Evolutionary conservation across 2,329 filamentous ascomycete genomes (phyloP).

Genomic region (Sclerotinia glacialis): DNA sequence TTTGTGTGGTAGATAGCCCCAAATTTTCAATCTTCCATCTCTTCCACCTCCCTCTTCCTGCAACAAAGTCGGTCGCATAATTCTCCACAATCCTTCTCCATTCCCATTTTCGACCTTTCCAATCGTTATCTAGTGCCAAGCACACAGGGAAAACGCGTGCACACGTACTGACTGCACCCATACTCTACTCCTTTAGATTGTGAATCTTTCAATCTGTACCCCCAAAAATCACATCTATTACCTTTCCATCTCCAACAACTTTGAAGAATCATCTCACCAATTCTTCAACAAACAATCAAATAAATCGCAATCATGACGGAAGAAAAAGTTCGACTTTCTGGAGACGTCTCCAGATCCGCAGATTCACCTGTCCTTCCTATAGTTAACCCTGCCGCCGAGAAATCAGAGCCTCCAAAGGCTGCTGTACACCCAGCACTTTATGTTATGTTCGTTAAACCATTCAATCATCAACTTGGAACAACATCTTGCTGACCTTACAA

Average conservation of each 20-base stretch:
- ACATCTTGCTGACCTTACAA: constrained; percentile 29
- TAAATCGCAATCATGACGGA: constrained; percentile 55
- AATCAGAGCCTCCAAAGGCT: constrained; percentile 53
- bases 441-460: constrained; percentile 55
- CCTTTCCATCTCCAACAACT: not conserved
- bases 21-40: no score
- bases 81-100: not conserved
- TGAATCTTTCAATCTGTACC: not conserved
- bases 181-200: not conserved
- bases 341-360: constrained; percentile 64
- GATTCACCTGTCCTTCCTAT: constrained; percentile 69
- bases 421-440: constrained; percentile 66
- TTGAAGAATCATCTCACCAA: not conserved
- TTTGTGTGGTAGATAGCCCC: not conserved
- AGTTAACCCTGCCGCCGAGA: constrained; percentile 66
- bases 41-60: not conserved
- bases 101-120: constrained; percentile 9
- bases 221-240: not conserved
- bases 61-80: not conserved
- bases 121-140: constrained; percentile 22
- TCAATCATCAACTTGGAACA: constrained; percentile 2
- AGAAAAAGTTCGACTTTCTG: constrained; percentile 81
- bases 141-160: constrained; percentile 9
- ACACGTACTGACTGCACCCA: not conserved
- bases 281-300: not conserved